phyloP scores from a whole-genome alignment of 768 basidiomycete species.

The Suillus variegatus region DNA sequence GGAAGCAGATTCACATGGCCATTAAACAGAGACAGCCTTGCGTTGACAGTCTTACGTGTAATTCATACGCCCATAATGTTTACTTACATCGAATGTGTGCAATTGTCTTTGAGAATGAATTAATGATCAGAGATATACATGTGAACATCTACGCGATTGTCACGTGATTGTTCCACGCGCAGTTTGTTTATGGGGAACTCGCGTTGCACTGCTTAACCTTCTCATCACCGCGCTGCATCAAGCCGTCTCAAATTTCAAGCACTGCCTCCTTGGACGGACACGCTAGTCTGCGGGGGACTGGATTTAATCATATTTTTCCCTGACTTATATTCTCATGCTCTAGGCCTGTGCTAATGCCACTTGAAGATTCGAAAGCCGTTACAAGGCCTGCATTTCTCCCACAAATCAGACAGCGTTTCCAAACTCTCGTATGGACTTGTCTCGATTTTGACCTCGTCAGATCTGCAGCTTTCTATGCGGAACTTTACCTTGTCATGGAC shows the following conservation, averaged over 20 bases:
- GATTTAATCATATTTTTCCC: conserved; percentile 18
- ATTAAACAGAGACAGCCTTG: conserved; percentile 39
- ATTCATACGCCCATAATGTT: conserved; percentile 12
- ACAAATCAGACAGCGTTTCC: conserved; percentile 68
- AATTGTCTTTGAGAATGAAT: conserved; percentile 4
- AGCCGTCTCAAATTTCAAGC: conserved; percentile 1
- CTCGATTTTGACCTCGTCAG: conserved; percentile 78
- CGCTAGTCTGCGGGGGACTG: conserved; percentile 5
- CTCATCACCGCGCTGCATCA: conserved; percentile 21
- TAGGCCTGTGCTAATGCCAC: conserved; percentile 52
- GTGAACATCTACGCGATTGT: conserved; percentile 11
- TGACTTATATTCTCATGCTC: conserved; percentile 30
- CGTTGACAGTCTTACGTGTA: conserved; percentile 16
- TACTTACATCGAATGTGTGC: conserved; percentile 2
- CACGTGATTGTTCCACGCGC: conserved; percentile 30
- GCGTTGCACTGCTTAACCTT: conserved; percentile 14
- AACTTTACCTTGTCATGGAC: conserved; percentile 77
- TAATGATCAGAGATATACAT: not conserved
- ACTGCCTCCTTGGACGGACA: conserved; percentile 13
- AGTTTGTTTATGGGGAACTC: conserved; percentile 23
- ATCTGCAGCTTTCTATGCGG: conserved; percentile 88
- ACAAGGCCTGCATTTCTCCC: conserved; percentile 45
- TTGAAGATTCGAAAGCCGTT: conserved; percentile 42
- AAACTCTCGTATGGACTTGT: conserved; percentile 77
- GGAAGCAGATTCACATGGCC: conserved; percentile 76